These are phyloP conservation scores for Nematocida sp. DNA, from an alignment of 371 early-diverging fungal species.

Conservation along the genomic window DNA sequence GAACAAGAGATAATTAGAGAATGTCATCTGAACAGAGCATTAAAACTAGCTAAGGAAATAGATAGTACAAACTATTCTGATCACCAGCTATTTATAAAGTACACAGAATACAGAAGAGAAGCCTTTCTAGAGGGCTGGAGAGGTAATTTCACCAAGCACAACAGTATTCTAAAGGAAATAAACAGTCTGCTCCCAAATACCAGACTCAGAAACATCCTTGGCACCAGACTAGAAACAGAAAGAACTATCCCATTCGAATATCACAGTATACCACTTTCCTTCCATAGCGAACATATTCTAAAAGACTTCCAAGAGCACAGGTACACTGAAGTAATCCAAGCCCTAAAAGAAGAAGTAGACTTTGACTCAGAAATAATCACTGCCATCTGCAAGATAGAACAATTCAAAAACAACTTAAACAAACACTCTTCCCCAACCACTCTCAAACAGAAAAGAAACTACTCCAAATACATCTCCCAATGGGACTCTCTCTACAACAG, in stretches of 20 bases:
- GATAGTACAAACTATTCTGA: too few relatives aligned
- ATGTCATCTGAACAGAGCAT: slow-evolving; percentile 1
- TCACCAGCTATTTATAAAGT: not conserved
- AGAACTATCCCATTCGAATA: not conserved
- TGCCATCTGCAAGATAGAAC: slow-evolving; percentile 3
- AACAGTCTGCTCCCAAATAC: not conserved
- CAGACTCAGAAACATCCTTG: too few relatives aligned
- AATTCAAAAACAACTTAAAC: not conserved
- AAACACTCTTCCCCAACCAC: not conserved
- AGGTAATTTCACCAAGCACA: not conserved
- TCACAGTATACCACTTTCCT: not conserved
- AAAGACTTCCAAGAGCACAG: slow-evolving; percentile 1
- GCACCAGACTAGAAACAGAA: not conserved
- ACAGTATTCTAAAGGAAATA: not conserved
- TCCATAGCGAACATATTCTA: not conserved
- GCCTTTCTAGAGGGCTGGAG: not conserved
- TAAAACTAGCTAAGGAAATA: not conserved
- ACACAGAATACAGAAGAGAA: not conserved
- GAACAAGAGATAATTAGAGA: not conserved
- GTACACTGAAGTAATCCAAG: slow-evolving; percentile 10
- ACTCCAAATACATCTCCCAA: slow-evolving; percentile 5
- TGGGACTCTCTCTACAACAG: slow-evolving; percentile 26
- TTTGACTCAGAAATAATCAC: slow-evolving; percentile 22
- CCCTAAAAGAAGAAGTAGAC: not conserved
- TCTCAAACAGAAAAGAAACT: not conserved